Base-by-base conservation (phyloP, 306 rosid species). In the Cucurbita moschata region DNA sequence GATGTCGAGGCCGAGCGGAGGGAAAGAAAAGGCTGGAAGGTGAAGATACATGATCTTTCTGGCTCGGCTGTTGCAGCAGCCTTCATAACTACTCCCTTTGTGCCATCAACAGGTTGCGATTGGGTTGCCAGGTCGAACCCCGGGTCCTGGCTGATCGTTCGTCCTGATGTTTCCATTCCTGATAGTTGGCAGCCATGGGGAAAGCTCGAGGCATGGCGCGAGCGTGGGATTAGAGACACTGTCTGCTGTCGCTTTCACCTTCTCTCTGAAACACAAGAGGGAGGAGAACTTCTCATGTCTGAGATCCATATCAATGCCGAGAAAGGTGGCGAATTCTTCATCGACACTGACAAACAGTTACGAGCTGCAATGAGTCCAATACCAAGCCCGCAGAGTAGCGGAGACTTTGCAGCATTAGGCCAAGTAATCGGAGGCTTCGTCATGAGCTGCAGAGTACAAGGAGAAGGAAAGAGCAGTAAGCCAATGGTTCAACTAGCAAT, bases 111-210 rank as follows among this genome's bases (percentile, higher is more conserved):
- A 78, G 91, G 96, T 86, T 92, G 92, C 78, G 98, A 92, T 81
- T 92, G 96, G 96, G 98, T 92, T 73, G 92, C 96, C 35, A 85
- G 82, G 83, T 88, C 98, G 52, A 92, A 90, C 79, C 98, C 96
- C 51, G 98, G 98, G 73, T 89, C 96, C 77, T 92, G 98, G 98
- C 79, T 92, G 87, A 89, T 92, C 72, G 96, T 88, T 65, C 91
- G 96, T 37, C 96, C 96, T 0, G 96, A 87, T 73, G 83, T 79
- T 56, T 79, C 88, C 75, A 74, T 86, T 77, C 85, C 96, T 0
- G 96, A 89, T 73, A 92, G 91, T 79, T 92, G 98, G 98, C 96
- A 87, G 75, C 98, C 98, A 10, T 92, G 98, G 98, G 98, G 96
- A 82, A 92, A 90, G 82, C 96, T 92, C 1, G 96, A 92, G 84